Percentiles rank a stretch among this genome's conserved stretches.
These are phyloP conservation scores for Boletus sp. DNA, from an alignment of 768 basidiomycete genomes.

Conservation along the genomic window DNA sequence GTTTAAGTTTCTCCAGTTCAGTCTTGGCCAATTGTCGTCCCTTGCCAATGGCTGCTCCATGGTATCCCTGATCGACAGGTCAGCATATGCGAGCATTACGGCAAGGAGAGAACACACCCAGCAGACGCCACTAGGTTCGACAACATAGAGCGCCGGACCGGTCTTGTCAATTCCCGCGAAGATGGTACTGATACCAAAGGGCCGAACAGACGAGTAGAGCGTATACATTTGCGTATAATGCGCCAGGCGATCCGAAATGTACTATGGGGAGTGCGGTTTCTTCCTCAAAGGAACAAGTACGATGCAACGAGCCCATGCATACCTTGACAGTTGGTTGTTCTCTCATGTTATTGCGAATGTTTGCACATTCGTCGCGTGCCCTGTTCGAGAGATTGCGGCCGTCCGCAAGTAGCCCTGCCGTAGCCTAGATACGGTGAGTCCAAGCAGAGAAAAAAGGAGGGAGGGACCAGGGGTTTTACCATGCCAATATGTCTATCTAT, in stretches of 20 bases:
- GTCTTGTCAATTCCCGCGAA: constrained; percentile 85
- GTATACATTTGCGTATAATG: constrained; percentile 95
- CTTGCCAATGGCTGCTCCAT: constrained; percentile 96
- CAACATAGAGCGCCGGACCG: constrained; percentile 81
- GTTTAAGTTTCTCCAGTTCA: constrained; percentile 92
- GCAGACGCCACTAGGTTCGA: constrained; percentile 94
- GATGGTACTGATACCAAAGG: constrained; percentile 94
- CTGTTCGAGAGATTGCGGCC: constrained; percentile 83
- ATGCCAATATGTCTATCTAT: constrained; percentile 93
- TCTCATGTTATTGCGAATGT: constrained; percentile 69
- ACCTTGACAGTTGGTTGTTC: constrained; percentile 80
- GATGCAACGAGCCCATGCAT: constrained; percentile 9
- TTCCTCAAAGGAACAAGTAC: neutral
- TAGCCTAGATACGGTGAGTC: constrained; percentile 54
- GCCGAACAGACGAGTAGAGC: constrained; percentile 95
- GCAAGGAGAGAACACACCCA: constrained; percentile 50
- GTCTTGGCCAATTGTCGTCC: constrained; percentile 98
- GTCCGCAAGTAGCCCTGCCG: constrained; percentile 91
- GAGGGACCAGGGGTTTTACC: constrained; percentile 41
- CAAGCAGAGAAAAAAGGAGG: neutral
- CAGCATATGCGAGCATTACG: neutral
- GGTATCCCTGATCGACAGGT: constrained; percentile 66
- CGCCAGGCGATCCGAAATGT: constrained; percentile 73
- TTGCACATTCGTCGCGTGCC: constrained; percentile 79
- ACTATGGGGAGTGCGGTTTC: constrained; percentile 29